Evolutionary conservation across 2,329 filamentous ascomycete genomes (phyloP).

Genomic region (Cladosporium sp.): DNA sequence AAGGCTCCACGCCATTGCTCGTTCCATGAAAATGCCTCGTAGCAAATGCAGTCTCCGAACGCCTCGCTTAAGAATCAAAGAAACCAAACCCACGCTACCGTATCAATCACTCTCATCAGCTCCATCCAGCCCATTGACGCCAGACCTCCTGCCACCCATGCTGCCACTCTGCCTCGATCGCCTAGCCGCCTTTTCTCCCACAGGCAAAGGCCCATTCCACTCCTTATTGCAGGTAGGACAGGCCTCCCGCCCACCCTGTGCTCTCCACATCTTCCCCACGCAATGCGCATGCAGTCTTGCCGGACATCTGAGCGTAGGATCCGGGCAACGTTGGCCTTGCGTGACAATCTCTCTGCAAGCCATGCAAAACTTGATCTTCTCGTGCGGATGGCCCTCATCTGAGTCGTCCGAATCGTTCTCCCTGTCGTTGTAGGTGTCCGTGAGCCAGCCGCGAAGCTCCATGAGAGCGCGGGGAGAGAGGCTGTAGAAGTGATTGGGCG

Average conservation of each 20-base stretch:
- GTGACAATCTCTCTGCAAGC: conserved; percentile 90
- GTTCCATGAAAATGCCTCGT: neutral
- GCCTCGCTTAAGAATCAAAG: conserved; percentile 16
- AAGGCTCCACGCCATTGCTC: neutral
- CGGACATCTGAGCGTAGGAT: conserved; percentile 53
- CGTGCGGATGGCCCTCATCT: conserved; percentile 42
- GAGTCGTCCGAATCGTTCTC: conserved; percentile 50
- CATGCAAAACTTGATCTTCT: conserved; percentile 79
- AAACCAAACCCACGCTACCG: neutral
- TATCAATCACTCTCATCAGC: conserved; percentile 17
- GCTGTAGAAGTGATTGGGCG: conserved; percentile 65
- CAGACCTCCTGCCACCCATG: conserved; percentile 8
- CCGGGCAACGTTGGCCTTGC: conserved; percentile 68
- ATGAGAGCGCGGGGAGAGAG: conserved; percentile 74
- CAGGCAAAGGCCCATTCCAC: conserved; percentile 50
- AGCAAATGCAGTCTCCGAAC: conserved; percentile 12
- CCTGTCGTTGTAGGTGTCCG: conserved; percentile 83
- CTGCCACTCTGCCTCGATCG: conserved; percentile 6
- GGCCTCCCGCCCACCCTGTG: conserved; percentile 51
- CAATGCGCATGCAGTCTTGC: conserved; percentile 75
- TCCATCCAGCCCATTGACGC: conserved; percentile 7
- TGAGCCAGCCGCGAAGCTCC: conserved; percentile 78
- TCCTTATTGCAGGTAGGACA: conserved; percentile 58
- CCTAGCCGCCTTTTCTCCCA: conserved; percentile 48
- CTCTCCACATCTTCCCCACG: conserved; percentile 67